phyloP scores from a whole-genome alignment of 2,329 filamentous ascomycete species.

The Cladosporium sp. region DNA sequence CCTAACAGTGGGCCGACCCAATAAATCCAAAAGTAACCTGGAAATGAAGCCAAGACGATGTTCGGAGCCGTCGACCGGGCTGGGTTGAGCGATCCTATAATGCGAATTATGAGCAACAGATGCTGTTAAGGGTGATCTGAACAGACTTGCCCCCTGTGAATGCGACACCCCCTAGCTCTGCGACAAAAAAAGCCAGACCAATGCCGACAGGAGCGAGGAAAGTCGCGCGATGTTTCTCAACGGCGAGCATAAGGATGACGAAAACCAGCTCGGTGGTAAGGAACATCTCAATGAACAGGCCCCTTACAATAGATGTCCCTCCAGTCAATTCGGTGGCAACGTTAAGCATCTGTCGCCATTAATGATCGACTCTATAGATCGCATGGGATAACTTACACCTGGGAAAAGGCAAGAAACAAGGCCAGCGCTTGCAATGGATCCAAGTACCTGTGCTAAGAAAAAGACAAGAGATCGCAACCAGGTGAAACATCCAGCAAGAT shows the following conservation, averaged over 20 bases:
- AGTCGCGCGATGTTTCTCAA: slow-evolving; percentile 30
- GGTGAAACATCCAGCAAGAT: slow-evolving; percentile 24
- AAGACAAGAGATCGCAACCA: slow-evolving; percentile 23
- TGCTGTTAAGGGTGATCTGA: neutral
- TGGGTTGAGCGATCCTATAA: slow-evolving; percentile 37
- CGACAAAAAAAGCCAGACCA: slow-evolving; percentile 22
- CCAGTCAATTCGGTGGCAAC: slow-evolving; percentile 26
- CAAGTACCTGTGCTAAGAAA: slow-evolving; percentile 27
- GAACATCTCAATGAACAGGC: slow-evolving; percentile 33
- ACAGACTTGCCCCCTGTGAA: neutral
- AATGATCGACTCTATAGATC: neutral
- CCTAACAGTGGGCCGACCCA: slow-evolving; percentile 29
- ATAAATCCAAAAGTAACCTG: slow-evolving; percentile 37
- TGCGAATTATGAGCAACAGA: slow-evolving; percentile 13
- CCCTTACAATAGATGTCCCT: slow-evolving; percentile 25
- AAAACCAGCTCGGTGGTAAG: slow-evolving; percentile 28
- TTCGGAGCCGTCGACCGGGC: slow-evolving; percentile 41
- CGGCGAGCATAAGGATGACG: slow-evolving; percentile 32
- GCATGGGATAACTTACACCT: slow-evolving; percentile 17
- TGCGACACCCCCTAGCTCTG: slow-evolving; percentile 21
- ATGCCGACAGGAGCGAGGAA: slow-evolving; percentile 25
- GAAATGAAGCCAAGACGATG: slow-evolving; percentile 31
- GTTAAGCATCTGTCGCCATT: neutral
- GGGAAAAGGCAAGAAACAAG: slow-evolving; percentile 27
- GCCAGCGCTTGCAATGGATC: slow-evolving; percentile 27